These are phyloP conservation scores for Scenedesmus sp. DNA, from an alignment of 163 green algal species.

Conservation along the genomic window DNA sequence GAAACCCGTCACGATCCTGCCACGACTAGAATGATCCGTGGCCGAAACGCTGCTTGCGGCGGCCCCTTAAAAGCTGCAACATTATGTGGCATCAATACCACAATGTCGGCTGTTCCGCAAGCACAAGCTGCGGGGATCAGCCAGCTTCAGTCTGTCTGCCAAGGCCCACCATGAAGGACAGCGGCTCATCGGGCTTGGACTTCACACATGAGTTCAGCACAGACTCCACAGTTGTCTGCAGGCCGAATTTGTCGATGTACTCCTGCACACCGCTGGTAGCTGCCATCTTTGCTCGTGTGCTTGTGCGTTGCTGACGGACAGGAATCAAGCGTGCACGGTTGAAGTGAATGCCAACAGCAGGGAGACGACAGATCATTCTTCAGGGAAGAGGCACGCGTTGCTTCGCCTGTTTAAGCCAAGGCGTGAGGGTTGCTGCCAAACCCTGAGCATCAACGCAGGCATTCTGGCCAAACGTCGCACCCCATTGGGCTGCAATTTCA, in stretches of 20 bases:
- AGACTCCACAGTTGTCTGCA: slow-evolving; percentile 93
- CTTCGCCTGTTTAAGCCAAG: not conserved
- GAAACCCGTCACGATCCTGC: slow-evolving; percentile 10
- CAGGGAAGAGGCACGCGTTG: not conserved
- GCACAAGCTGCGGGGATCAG: not conserved
- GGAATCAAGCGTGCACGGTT: not conserved
- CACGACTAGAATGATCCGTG: not conserved
- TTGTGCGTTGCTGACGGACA: slow-evolving; percentile 1
- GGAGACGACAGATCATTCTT: not conserved
- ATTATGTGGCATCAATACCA: not conserved
- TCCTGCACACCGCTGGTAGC: slow-evolving; percentile 69
- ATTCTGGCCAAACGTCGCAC: not conserved
- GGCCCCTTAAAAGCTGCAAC: not conserved
- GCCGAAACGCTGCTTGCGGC: not conserved
- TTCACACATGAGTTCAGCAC: slow-evolving; percentile 95
- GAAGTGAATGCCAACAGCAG: not conserved
- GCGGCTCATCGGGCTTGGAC: slow-evolving; percentile 90
- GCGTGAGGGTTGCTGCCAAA: slow-evolving; percentile 16
- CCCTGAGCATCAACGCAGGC: not conserved
- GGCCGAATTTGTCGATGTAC: slow-evolving; percentile 92
- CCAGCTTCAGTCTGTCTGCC: not conserved
- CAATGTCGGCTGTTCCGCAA: not conserved
- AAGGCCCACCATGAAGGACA: slow-evolving; percentile 88
- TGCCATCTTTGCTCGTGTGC: slow-evolving; percentile 22
- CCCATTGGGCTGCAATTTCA: not conserved